These are phyloP conservation scores for Alternaria sp. DNA, from an alignment of 2,329 filamentous ascomycete species.

Conservation along the genomic window DNA sequence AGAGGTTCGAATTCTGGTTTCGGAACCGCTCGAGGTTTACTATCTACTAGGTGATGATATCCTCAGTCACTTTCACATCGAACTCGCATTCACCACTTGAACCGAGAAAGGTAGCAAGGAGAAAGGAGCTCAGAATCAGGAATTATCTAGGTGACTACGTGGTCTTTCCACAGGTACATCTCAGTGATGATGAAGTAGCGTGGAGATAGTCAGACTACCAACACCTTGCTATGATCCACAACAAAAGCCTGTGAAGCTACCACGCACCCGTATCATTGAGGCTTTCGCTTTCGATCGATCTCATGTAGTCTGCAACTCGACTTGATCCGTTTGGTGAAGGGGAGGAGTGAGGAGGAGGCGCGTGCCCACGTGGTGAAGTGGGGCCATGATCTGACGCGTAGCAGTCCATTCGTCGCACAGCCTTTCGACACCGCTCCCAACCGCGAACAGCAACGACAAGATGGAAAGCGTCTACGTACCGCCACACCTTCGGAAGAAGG, in stretches of 20 bases:
- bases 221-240: not conserved
- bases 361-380: not conserved
- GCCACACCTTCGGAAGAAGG: not conserved
- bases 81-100: not conserved
- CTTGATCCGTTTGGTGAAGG: not conserved
- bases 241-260: not conserved
- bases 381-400: not conserved
- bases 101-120: not conserved
- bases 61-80: not conserved
- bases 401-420: not conserved
- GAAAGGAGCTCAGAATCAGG: not conserved
- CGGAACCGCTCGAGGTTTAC: not conserved
- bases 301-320: not conserved
- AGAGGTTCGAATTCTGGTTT: not conserved
- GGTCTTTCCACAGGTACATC: accelerated
- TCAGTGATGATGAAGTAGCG: too few relatives aligned
- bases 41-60: not conserved
- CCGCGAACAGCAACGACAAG: not conserved
- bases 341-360: not conserved
- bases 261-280: not conserved
- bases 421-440: not conserved
- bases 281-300: not conserved
- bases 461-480: not conserved
- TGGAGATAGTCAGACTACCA: not conserved
- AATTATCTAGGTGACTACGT: not conserved